Percentiles rank a stretch among this genome's conserved stretches.
Conservation (phyloP, 75 land plant genomes). For the Picea glauca region DNA sequence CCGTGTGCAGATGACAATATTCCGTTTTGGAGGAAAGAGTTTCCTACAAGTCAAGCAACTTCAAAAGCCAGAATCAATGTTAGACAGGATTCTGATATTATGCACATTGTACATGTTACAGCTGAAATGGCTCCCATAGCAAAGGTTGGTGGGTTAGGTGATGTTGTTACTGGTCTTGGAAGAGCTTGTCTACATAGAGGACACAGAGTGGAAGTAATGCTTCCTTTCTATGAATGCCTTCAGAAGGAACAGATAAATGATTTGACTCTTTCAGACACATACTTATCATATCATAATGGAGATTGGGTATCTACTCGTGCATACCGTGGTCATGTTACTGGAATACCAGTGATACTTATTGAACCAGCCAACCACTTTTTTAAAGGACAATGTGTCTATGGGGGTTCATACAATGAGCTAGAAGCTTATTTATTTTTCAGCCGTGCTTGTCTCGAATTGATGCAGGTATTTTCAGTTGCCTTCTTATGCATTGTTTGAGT, state of each 20-base stretch:
- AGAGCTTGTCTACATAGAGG: slow-evolving; percentile 59
- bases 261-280: slow-evolving; percentile 23
- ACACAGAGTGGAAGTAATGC: slow-evolving; percentile 56
- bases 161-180: slow-evolving; percentile 70
- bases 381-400: slow-evolving; percentile 53
- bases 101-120: slow-evolving; percentile 62
- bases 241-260: slow-evolving; percentile 36
- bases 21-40: slow-evolving; percentile 56
- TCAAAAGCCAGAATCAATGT: slow-evolving; percentile 1
- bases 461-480: slow-evolving; percentile 20
- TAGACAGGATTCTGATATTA: slow-evolving; percentile 31
- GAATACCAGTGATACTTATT: slow-evolving; percentile 45
- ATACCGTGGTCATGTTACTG: slow-evolving; percentile 48
- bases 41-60: slow-evolving; percentile 4
- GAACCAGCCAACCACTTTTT: slow-evolving; percentile 50
- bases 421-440: slow-evolving; percentile 70
- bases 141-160: slow-evolving; percentile 73
- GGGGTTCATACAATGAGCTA: slow-evolving; percentile 65
- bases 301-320: slow-evolving; percentile 46
- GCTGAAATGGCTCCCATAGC: slow-evolving; percentile 78
- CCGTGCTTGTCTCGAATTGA: slow-evolving; percentile 73
- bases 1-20: slow-evolving; percentile 62
- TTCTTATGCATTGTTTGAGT: not conserved
- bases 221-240: slow-evolving; percentile 69
- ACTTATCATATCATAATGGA: slow-evolving; percentile 53